Base-by-base conservation (phyloP, 2,329 filamentous ascomycete species). In the Trichoderma harzianum region DNA sequence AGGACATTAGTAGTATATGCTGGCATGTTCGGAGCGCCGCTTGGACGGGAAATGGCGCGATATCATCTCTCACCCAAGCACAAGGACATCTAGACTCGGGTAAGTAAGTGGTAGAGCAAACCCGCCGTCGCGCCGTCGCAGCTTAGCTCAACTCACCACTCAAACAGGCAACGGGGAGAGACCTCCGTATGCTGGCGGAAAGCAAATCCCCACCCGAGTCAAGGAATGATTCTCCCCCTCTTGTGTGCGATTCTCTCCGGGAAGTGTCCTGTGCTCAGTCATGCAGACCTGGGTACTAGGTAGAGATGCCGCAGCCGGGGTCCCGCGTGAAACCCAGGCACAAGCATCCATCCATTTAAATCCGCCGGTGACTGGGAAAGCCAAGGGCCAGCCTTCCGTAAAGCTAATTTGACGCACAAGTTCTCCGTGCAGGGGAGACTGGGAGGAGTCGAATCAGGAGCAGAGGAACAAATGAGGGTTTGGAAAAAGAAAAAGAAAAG, bases 281-380 rank as follows among this genome's bases (percentile, higher is more conserved):
- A 70, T 39, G 32, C 32, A 57, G 39, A 57, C 28, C 32, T 32
- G n/a, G 18, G 65, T 36, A 1, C 16, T 43, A 43, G 36, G 36
- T 39, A 18, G 39, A 66, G 63, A 57, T 57, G 63, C 47, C 51
- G 66, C 55, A 28, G 63, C 66, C 24, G 55, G 66, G 66, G 66
- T 69, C 66, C 55, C 66, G 55, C 66, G 55, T 69, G 66, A 47
- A 57, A 69, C 66, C 66, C 66, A 69, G 66, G 65, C 26, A 68
- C 65, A 47, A 47, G 67, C 58, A 70, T 70, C 58, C 65, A 58
- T 68, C 34, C 14, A 11, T 43, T 43, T 18, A 43, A 55, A 28
- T 53, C 64, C 64, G 53, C 64, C 55, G 28, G 55, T 16, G 57
- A 60, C 57, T 34, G 57, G 57, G 28, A 21, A 58, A 7, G 65